These are phyloP conservation scores for Secale cereale DNA, from an alignment of 176 grass and related monocot species.

Conservation along the genomic window DNA sequence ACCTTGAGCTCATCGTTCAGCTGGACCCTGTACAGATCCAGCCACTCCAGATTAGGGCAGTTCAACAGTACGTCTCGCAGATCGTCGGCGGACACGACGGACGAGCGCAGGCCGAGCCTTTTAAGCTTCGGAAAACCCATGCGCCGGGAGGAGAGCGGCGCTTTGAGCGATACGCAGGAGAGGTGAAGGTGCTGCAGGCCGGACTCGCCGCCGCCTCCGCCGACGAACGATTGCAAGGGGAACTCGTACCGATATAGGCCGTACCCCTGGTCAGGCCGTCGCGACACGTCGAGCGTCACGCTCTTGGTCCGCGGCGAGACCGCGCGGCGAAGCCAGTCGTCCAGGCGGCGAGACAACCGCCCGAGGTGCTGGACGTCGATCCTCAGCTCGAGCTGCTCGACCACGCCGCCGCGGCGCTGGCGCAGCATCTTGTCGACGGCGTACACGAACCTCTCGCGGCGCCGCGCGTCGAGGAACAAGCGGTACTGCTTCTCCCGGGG, in stretches of 20 bases:
- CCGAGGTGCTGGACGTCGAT: neutral
- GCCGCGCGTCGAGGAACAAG: neutral
- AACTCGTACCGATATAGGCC: neutral
- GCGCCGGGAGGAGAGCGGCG: no score
- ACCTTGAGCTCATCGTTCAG: neutral
- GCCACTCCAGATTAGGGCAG: constrained; percentile 5
- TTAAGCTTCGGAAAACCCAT: constrained; percentile 3
- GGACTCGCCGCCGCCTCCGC: neutral
- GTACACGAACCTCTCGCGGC: neutral
- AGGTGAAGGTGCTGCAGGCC: neutral
- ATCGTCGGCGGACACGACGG: neutral
- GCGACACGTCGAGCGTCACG: neutral
- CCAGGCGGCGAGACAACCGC: neutral
- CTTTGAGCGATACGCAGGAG: neutral
- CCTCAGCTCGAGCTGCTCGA: neutral
- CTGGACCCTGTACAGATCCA: neutral
- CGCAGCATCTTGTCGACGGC: neutral
- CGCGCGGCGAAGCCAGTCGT: neutral
- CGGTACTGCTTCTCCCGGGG: neutral
- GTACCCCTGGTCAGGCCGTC: neutral
- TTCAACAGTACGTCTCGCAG: neutral
- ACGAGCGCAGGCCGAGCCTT: neutral
- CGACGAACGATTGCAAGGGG: neutral
- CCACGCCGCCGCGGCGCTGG: neutral
- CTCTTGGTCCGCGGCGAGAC: neutral